Percentiles rank a stretch among this genome's conserved stretches.
These are phyloP conservation scores for Aschersonia sp. DNA, from an alignment of 2,329 filamentous ascomycete genomes.

Conservation along the genomic window DNA sequence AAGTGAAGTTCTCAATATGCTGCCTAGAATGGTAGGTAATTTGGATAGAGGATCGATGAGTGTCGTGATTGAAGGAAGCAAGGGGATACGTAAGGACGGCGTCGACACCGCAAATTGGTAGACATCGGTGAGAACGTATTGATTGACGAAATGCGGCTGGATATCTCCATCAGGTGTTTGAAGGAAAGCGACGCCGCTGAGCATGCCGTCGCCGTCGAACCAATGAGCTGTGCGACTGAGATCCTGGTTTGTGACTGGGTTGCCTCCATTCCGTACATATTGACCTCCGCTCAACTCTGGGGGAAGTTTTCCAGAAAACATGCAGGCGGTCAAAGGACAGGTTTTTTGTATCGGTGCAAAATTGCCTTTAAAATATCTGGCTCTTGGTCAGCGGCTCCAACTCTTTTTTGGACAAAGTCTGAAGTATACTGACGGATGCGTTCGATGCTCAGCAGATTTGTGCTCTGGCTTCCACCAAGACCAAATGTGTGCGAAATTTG, in stretches of 20 bases:
- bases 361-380: background rate
- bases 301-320: background rate
- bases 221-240: background rate
- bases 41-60: background rate
- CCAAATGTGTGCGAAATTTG: background rate
- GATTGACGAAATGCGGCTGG: background rate
- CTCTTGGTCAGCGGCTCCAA: background rate
- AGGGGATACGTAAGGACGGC: background rate
- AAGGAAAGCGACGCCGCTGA: background rate
- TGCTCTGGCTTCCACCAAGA: background rate
- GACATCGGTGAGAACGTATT: background rate
- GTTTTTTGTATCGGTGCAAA: background rate
- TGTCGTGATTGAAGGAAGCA: background rate
- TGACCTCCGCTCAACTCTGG: background rate
- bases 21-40: background rate
- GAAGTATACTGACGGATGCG: background rate
- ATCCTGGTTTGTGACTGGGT: background rate
- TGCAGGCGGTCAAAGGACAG: background rate
- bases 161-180: background rate
- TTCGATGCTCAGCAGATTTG: background rate
- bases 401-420: background rate
- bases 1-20: background rate
- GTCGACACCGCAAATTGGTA: background rate
- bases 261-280: background rate
- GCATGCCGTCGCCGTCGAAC: slow-evolving; percentile 1